Conservation (phyloP, 2,329 filamentous ascomycete genomes). For the Beauveria varroae region DNA sequence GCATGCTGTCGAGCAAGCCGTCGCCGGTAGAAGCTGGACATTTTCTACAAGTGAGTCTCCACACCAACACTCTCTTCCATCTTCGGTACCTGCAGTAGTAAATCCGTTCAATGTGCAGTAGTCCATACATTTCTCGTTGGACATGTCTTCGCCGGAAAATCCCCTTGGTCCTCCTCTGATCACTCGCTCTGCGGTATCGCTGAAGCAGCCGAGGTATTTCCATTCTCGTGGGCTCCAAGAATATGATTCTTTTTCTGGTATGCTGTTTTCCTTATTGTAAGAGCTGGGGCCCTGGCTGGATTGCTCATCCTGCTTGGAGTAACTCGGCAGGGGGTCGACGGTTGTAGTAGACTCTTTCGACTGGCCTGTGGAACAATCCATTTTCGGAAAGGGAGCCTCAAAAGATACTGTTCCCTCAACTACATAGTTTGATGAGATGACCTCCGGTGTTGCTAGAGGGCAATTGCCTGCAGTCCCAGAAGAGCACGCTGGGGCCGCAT, state of each 20-base stretch:
- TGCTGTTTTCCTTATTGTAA: not conserved
- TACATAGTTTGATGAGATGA: not conserved
- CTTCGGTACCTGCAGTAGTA: slow-evolving; percentile 42
- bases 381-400: not conserved
- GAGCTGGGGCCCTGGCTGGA: not conserved
- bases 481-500: not conserved
- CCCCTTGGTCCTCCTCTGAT: slow-evolving; percentile 17
- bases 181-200: slow-evolving; percentile 17
- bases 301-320: not conserved
- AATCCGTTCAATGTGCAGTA: slow-evolving; percentile 36
- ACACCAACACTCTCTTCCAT: slow-evolving; percentile 45
- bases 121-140: slow-evolving; percentile 38
- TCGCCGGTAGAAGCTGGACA: slow-evolving; percentile 18
- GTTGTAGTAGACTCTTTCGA: not conserved
- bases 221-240: slow-evolving; percentile 14
- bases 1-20: slow-evolving; percentile 18
- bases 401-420: not conserved
- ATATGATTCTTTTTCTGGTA: not conserved
- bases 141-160: slow-evolving; percentile 32
- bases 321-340: not conserved
- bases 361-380: not conserved
- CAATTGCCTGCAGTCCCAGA: not conserved
- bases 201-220: slow-evolving; percentile 26
- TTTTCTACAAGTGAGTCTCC: slow-evolving; percentile 22
- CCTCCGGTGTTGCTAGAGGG: not conserved